Evolutionary conservation across 2,329 filamentous ascomycete species (phyloP), one percentile per base, ranked within the genome.

Genomic region (Pseudocercospora musae): DNA sequence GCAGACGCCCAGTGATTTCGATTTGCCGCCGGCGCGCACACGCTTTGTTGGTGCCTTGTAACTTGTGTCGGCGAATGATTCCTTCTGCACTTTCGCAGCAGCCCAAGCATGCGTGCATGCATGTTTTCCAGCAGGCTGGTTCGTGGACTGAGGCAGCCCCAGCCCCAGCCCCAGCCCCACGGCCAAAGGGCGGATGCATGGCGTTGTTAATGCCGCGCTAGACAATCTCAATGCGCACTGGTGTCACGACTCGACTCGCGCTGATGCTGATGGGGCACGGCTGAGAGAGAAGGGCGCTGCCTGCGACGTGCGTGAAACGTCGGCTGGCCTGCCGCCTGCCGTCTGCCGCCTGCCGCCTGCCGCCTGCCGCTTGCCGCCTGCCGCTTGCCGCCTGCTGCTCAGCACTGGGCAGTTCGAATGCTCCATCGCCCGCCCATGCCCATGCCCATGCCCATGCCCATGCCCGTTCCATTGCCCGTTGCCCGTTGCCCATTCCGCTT

Each of bases 231-330:
- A 25, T 27, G 48, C 29, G 48, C 48, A 27, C 48, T 50, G n/a
- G 48, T 20, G 50, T 6, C n/a, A n/a, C n/a, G n/a, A n/a, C n/a
- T n/a, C n/a, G n/a, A n/a, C n/a, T n/a, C n/a, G n/a, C n/a, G n/a
- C n/a, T n/a, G n/a, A n/a, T n/a, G 33, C 4, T n/a, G 33, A 37
- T 37, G 33, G 50, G 37, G 15, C 27, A 23, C 50, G 37, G 29
- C 33, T 31, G n/a, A n/a, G n/a, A n/a, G n/a, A n/a, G 13, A 31
- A 31, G 33, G n/a, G 49, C 49, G 49, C 49, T 53, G 49, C 50
- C 13, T 25, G 23, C 13, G 40, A 54, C 42, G 53, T 57, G 60
- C 48, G 57, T 60, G 53, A 60, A 57, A 63, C 57, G 31, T 63
- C 61, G 61, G 57, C 37, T 59, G 46, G 49, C 40, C 50, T 56